phyloP scores from a whole-genome alignment of 2,329 filamentous ascomycete genomes.

The Fusarium staphyleae region DNA sequence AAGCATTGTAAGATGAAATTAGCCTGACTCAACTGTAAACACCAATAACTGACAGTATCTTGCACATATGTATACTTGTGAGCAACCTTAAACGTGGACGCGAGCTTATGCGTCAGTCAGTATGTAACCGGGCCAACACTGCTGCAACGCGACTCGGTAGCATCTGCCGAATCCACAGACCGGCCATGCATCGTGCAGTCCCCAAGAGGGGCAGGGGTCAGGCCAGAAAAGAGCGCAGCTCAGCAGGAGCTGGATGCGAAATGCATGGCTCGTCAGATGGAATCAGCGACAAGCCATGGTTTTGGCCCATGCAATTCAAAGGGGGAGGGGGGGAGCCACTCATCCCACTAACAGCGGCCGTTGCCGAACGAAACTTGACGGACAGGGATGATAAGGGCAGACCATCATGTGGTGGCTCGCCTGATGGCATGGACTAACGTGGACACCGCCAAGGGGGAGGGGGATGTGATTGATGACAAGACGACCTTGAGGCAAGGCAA shows the following conservation, averaged over 20 bases:
- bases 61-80: neutral
- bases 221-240: constrained; percentile 10
- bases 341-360: constrained; percentile 34
- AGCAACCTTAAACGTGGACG: constrained; percentile 19
- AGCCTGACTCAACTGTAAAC: neutral
- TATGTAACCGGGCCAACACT: constrained; percentile 11
- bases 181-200: constrained; percentile 13
- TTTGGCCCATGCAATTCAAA: constrained; percentile 25
- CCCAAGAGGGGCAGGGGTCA: constrained; percentile 17
- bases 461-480: constrained; percentile 11
- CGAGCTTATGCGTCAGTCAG: constrained; percentile 16
- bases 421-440: constrained; percentile 23
- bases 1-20: neutral
- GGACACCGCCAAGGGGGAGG: constrained; percentile 19
- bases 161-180: constrained; percentile 26
- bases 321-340: constrained; percentile 9
- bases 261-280: constrained; percentile 25
- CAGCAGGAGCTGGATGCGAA: constrained; percentile 10
- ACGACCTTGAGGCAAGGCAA: neutral
- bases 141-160: constrained; percentile 7
- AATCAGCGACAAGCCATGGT: constrained; percentile 9
- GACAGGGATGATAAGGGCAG: constrained; percentile 22
- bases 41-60: neutral
- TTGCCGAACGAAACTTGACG: constrained; percentile 33
- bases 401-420: constrained; percentile 30